These are phyloP conservation scores for Coemansia sp. DNA, from an alignment of 192 early-diverging fungal genomes.

Conservation along the genomic window DNA sequence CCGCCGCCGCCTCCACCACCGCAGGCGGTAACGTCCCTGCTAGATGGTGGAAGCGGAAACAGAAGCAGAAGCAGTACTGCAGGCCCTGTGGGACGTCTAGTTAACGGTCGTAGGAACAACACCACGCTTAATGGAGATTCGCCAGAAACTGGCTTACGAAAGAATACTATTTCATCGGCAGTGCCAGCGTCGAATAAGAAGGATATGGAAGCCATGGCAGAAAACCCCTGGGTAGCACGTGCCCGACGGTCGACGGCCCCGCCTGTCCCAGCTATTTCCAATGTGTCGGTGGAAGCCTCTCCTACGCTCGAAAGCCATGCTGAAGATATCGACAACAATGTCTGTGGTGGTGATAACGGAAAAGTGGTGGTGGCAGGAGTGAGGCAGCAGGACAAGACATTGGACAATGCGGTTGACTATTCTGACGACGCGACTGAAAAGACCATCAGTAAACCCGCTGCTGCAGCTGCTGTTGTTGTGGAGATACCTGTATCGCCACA, in stretches of 20 bases:
- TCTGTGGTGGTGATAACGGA: background rate
- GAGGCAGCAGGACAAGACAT: conserved; percentile 19
- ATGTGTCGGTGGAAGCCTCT: conserved; percentile 1
- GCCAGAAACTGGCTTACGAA: background rate
- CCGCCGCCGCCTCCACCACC: background rate
- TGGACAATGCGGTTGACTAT: conserved; percentile 28
- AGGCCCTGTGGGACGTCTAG: conserved; percentile 4
- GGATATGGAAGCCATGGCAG: background rate
- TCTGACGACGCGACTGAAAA: conserved; percentile 10
- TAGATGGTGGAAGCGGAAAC: background rate
- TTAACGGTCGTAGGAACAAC: conserved; percentile 6
- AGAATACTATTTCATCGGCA: background rate
- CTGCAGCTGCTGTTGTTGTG: background rate
- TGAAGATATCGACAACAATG: background rate
- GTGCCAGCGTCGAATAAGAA: background rate
- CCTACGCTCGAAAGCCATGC: background rate
- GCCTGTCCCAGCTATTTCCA: background rate
- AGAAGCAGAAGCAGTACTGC: background rate
- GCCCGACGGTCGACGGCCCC: conserved; percentile 13
- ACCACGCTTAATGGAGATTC: background rate
- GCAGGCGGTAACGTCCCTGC: background rate
- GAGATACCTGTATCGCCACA: background rate
- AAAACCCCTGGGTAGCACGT: conserved; percentile 10
- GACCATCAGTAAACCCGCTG: background rate
- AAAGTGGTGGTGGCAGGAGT: background rate